Evolutionary conservation across 768 basidiomycete species (phyloP).

Genomic region (Kwoniella mangroviensis): DNA sequence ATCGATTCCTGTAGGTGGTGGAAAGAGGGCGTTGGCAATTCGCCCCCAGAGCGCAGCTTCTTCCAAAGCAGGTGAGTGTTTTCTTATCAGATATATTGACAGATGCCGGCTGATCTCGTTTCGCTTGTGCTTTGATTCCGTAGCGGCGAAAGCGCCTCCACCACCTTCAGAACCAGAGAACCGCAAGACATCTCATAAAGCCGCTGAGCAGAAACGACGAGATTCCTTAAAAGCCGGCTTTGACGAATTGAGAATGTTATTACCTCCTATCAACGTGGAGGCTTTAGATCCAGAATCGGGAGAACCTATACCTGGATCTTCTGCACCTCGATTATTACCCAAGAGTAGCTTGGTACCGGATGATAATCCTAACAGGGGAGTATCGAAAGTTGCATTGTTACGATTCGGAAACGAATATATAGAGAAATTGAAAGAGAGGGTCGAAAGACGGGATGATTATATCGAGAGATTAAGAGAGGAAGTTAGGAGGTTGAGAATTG

Average conservation of each 20-base stretch:
- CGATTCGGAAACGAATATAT: slow-evolving; percentile 91
- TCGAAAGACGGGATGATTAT: slow-evolving; percentile 80
- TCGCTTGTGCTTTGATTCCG: background rate
- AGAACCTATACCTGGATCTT: slow-evolving; percentile 82
- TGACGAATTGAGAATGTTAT: slow-evolving; percentile 63
- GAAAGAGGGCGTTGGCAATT: slow-evolving; percentile 45
- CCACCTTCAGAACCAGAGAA: slow-evolving; percentile 45
- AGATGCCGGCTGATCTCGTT: too few relatives aligned
- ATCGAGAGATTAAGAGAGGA: slow-evolving; percentile 71
- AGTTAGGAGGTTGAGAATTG: slow-evolving; percentile 63
- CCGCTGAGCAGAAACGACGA: slow-evolving; percentile 94
- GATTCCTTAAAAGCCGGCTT: slow-evolving; percentile 94
- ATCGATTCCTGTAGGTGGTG: slow-evolving; percentile 4
- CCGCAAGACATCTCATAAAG: slow-evolving; percentile 69
- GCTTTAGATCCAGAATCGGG: slow-evolving; percentile 72
- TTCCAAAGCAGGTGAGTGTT: slow-evolving; percentile 41
- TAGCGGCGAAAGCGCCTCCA: slow-evolving; percentile 58
- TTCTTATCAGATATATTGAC: too few relatives aligned
- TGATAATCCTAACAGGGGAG: slow-evolving; percentile 92
- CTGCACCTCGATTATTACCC: slow-evolving; percentile 89
- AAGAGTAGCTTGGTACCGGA: slow-evolving; percentile 65
- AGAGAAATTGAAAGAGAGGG: slow-evolving; percentile 71
- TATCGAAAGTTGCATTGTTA: slow-evolving; percentile 89
- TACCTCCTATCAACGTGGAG: slow-evolving; percentile 79
- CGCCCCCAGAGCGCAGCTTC: slow-evolving; percentile 33